phyloP scores from a whole-genome alignment of 306 rosid species.

The Astragalus membranaceus region DNA sequence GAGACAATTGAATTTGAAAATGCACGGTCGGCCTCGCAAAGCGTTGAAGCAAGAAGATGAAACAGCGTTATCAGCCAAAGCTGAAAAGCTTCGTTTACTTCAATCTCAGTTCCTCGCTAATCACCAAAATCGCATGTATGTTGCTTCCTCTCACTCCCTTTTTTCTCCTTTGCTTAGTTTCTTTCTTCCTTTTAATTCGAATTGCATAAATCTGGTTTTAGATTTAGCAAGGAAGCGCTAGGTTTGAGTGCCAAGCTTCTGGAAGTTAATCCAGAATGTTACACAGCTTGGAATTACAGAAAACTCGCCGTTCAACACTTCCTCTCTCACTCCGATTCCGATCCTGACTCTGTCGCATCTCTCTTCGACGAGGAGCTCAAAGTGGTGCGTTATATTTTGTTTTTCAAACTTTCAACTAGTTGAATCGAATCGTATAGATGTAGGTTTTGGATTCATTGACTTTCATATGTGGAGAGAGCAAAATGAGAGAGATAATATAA shows the following conservation, averaged over 20 bases:
- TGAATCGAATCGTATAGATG: not conserved
- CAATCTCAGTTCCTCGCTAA: slow-evolving; percentile 63
- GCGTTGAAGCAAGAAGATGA: slow-evolving; percentile 60
- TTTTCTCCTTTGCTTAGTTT: not conserved
- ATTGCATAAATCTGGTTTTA: slow-evolving; percentile 22
- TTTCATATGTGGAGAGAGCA: too few species aligned
- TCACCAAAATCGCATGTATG: slow-evolving; percentile 53
- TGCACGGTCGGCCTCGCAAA: slow-evolving; percentile 90
- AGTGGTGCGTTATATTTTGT: slow-evolving; percentile 36
- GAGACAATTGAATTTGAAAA: slow-evolving; percentile 15
- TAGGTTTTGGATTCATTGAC: not conserved
- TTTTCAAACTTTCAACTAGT: not conserved
- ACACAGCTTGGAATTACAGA: slow-evolving; percentile 90
- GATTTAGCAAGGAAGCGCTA: slow-evolving; percentile 69
- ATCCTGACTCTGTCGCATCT: slow-evolving; percentile 35
- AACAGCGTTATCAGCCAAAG: slow-evolving; percentile 46
- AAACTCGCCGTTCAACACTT: slow-evolving; percentile 60
- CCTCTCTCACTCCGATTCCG: slow-evolving; percentile 41
- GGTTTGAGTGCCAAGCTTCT: slow-evolving; percentile 60
- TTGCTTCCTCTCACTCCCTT: not conserved
- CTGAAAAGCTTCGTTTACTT: slow-evolving; percentile 58
- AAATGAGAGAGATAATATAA: too few species aligned
- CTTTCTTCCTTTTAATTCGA: not conserved
- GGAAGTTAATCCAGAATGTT: slow-evolving; percentile 68
- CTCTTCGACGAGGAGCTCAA: slow-evolving; percentile 55